Conservation (phyloP, 768 basidiomycete species). For the Tylopilus plumbeoviolaceoides region DNA sequence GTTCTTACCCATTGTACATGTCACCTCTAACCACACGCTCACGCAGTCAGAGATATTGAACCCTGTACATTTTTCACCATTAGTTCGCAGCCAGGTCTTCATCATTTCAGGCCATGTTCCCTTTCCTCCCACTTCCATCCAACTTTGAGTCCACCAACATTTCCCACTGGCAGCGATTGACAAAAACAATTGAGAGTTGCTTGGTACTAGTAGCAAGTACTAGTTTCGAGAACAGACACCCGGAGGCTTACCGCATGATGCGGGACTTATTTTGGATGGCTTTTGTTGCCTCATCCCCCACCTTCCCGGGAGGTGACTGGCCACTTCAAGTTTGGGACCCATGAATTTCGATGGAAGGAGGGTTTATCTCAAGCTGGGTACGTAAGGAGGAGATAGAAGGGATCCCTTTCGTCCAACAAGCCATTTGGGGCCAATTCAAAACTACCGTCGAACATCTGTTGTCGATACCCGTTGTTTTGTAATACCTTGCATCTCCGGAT, state of each 20-base stretch:
- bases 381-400: not conserved
- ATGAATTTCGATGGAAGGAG: not conserved
- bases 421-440: not conserved
- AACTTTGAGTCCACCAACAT: not conserved
- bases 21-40: too few species aligned
- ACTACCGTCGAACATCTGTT: not conserved
- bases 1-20: not conserved
- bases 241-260: not conserved
- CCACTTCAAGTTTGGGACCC: not conserved
- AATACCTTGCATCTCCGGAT: too few species aligned
- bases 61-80: not conserved
- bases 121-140: not conserved
- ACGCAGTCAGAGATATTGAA: not conserved
- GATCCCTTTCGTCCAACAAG: not conserved
- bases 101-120: not conserved
- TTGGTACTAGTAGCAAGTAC: not conserved
- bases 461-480: not conserved
- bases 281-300: not conserved
- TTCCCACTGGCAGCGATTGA: not conserved
- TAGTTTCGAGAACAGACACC: not conserved
- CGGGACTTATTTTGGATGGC: slow-evolving; percentile 1
- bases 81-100: not conserved
- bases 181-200: not conserved
- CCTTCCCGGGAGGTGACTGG: not conserved
- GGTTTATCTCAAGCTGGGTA: too few species aligned